Percentiles rank a stretch among this genome's conserved stretches.
Evolutionary conservation across 1,139 yeast species (phyloP).

Genomic region (Debaryomyces singareniensis): DNA sequence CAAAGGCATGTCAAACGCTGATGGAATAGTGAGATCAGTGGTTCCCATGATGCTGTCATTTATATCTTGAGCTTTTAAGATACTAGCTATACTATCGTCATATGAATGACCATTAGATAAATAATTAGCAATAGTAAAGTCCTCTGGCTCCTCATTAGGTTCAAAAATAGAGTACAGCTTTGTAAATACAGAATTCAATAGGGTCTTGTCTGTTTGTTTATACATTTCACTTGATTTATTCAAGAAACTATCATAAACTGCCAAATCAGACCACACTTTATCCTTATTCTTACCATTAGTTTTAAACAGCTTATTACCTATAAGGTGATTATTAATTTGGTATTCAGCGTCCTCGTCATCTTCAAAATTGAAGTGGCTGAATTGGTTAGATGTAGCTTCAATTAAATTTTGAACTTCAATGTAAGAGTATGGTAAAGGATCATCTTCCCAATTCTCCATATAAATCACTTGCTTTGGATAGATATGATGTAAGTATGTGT

Average conservation of each 20-base stretch:
- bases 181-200: slow-evolving; percentile 23
- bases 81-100: slow-evolving; percentile 4
- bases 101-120: slow-evolving; percentile 29
- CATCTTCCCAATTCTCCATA: slow-evolving; percentile 40
- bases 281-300: slow-evolving; percentile 26
- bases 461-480: slow-evolving; percentile 36
- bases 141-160: slow-evolving; percentile 10
- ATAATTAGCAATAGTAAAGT: slow-evolving; percentile 24
- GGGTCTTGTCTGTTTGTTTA: slow-evolving; percentile 24
- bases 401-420: slow-evolving; percentile 33
- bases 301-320: slow-evolving; percentile 35
- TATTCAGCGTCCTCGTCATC: slow-evolving; percentile 39
- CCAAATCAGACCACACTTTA: slow-evolving; percentile 32
- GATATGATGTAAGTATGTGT: slow-evolving; percentile 30
- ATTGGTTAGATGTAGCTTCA: slow-evolving; percentile 30
- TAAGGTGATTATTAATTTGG: slow-evolving; percentile 29
- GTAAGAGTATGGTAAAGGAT: slow-evolving; percentile 36
- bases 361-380: slow-evolving; percentile 32
- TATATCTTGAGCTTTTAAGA: slow-evolving; percentile 11
- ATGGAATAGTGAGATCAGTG: slow-evolving; percentile 25
- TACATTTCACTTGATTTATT: slow-evolving; percentile 13
- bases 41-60: slow-evolving; percentile 25
- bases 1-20: slow-evolving; percentile 23
- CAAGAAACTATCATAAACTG: slow-evolving; percentile 24
- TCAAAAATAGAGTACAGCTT: slow-evolving; percentile 6